Percentiles rank a stretch among this genome's conserved stretches.
These are phyloP conservation scores for Phytopythium boreale DNA, from an alignment of 352 stramenopile species.

Conservation along the genomic window DNA sequence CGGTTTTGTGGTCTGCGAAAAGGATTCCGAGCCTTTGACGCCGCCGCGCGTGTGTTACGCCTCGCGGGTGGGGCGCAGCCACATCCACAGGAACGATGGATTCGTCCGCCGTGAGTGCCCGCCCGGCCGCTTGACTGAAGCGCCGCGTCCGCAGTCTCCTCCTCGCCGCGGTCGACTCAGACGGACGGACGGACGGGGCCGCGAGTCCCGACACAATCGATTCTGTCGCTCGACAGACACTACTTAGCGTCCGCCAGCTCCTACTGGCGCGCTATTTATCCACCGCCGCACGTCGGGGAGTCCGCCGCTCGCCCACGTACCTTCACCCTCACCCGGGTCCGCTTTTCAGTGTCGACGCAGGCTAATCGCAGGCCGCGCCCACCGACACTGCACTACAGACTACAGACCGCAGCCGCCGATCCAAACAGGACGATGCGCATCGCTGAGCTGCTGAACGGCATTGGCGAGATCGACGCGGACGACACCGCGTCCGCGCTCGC, in stretches of 20 bases:
- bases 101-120: neutral
- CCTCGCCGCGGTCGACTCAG: neutral
- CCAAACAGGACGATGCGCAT: too few species aligned
- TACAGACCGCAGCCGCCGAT: too few species aligned
- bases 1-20: neutral
- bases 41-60: neutral
- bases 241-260: conserved; percentile 17
- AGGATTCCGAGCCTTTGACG: neutral
- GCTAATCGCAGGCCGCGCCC: conserved; percentile 3
- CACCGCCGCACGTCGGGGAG: conserved; percentile 12
- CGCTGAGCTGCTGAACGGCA: conserved; percentile 32
- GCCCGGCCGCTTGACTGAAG: too few species aligned
- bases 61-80: neutral
- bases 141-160: neutral
- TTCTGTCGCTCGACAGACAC: conserved; percentile 29
- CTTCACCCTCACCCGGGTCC: neutral
- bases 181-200: neutral
- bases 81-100: neutral
- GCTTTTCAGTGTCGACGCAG: neutral
- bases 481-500: conserved; percentile 13
- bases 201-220: conserved; percentile 19
- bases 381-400: too few species aligned
- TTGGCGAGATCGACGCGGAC: conserved; percentile 22
- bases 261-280: conserved; percentile 31
- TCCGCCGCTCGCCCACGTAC: conserved; percentile 4